phyloP scores from a whole-genome alignment of 1,284 basidiomycete species.

The Trichosporon ovoides region DNA sequence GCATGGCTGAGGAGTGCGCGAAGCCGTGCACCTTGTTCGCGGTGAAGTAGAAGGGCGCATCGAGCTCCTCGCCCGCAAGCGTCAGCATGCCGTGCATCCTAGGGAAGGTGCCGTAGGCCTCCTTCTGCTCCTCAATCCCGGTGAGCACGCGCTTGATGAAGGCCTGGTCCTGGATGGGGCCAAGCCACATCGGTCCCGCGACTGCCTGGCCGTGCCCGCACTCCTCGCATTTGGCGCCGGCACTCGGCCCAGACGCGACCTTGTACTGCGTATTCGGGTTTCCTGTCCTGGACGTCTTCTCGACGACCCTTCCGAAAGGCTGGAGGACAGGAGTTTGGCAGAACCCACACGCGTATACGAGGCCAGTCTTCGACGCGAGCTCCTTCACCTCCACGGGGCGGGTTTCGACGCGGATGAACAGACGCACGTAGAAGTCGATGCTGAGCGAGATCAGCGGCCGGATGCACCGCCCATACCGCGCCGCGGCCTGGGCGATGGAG shows the following conservation, averaged over 20 bases:
- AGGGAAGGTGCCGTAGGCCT: slow-evolving; percentile 68
- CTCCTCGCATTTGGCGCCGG: slow-evolving; percentile 63
- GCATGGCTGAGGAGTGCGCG: slow-evolving; percentile 33
- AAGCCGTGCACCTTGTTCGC: slow-evolving; percentile 72
- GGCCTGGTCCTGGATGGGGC: slow-evolving; percentile 68
- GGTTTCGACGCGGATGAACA: slow-evolving; percentile 77
- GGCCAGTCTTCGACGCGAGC: slow-evolving; percentile 52
- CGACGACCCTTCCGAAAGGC: slow-evolving; percentile 64
- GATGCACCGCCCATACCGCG: slow-evolving; percentile 86
- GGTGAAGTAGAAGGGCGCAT: slow-evolving; percentile 84
- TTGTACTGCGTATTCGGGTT: slow-evolving; percentile 61
- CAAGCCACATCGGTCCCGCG: slow-evolving; percentile 96
- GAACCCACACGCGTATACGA: slow-evolving; percentile 72
- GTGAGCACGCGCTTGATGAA: slow-evolving; percentile 73
- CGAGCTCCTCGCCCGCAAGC: slow-evolving; percentile 80
- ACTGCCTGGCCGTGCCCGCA: slow-evolving; percentile 62
- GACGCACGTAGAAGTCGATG: slow-evolving; percentile 94
- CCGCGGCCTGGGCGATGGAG: slow-evolving; percentile 75
- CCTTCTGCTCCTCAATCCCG: slow-evolving; percentile 58
- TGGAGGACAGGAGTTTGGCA: slow-evolving; percentile 78
- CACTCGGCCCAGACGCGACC: slow-evolving; percentile 63
- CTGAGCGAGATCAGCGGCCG: slow-evolving; percentile 86
- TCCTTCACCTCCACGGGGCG: slow-evolving; percentile 81
- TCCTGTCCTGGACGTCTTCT: slow-evolving; percentile 53
- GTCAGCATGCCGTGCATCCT: slow-evolving; percentile 95